These are phyloP conservation scores for Halophytophthora batemanensis DNA, from an alignment of 352 stramenopile genomes.

Conservation along the genomic window DNA sequence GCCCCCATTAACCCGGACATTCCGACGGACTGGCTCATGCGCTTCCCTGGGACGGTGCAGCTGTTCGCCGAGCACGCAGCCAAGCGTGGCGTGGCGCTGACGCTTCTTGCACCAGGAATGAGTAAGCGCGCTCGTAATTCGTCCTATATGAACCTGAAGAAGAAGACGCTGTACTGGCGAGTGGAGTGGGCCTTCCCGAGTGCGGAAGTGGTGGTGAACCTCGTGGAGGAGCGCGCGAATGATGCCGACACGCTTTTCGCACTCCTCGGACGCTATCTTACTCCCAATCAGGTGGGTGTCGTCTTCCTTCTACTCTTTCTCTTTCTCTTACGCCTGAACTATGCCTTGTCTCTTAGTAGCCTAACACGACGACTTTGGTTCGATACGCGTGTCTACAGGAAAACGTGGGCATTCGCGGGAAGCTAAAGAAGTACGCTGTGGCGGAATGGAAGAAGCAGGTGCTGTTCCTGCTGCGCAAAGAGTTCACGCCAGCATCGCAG, in stretches of 20 bases:
- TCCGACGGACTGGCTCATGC: conserved; percentile 61
- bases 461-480: conserved; percentile 67
- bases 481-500: conserved; percentile 66
- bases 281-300: conserved; percentile 43
- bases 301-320: background rate
- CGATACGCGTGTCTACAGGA: conserved; percentile 33
- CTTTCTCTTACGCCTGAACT: too few relatives aligned
- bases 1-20: conserved; percentile 55
- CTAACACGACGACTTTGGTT: background rate
- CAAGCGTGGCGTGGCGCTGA: conserved; percentile 67
- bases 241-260: conserved; percentile 55
- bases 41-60: conserved; percentile 70
- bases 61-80: conserved; percentile 62
- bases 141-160: conserved; percentile 71
- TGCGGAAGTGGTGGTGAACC: conserved; percentile 39
- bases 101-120: conserved; percentile 76
- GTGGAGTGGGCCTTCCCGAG: conserved; percentile 76
- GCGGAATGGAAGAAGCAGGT: conserved; percentile 52
- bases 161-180: conserved; percentile 62
- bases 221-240: conserved; percentile 47
- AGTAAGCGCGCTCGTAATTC: conserved; percentile 74
- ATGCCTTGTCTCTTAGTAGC: background rate
- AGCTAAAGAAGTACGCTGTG: conserved; percentile 67
- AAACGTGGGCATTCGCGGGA: conserved; percentile 60
- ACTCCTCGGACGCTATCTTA: conserved; percentile 61